These are phyloP conservation scores for Dittrichia graveolens DNA, from an alignment of 129 eudicot species.

Conservation along the genomic window DNA sequence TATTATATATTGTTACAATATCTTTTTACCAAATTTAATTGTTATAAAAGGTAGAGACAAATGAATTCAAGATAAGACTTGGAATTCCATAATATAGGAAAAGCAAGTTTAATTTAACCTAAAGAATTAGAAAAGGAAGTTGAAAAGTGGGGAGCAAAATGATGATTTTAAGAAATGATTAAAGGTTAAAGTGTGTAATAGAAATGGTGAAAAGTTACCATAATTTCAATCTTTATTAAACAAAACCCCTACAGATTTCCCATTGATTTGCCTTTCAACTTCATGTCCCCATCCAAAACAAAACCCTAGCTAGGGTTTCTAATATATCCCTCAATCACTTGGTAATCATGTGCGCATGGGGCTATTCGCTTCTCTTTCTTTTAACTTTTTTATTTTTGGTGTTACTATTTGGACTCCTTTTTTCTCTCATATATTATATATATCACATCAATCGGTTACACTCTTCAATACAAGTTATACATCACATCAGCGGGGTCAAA, in stretches of 20 bases:
- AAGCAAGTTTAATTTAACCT: slow-evolving; percentile 32
- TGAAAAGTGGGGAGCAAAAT: slow-evolving; percentile 39
- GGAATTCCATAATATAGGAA: slow-evolving; percentile 14
- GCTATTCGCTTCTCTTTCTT: not conserved
- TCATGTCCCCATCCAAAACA: slow-evolving; percentile 30
- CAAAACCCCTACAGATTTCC: slow-evolving; percentile 36
- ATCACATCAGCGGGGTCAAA: too few relatives aligned
- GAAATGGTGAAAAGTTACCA: slow-evolving; percentile 37
- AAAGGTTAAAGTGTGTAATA: slow-evolving; percentile 29
- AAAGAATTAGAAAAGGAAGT: slow-evolving; percentile 29
- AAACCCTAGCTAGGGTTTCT: slow-evolving; percentile 39
- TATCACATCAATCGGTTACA: too few relatives aligned
- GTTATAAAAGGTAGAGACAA: slow-evolving; percentile 1
- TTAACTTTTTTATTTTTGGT: not conserved
- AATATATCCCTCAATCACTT: slow-evolving; percentile 32
- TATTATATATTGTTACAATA: not conserved
- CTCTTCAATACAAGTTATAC: too few relatives aligned
- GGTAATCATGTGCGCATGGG: slow-evolving; percentile 29
- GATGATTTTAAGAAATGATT: slow-evolving; percentile 41
- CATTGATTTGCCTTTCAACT: slow-evolving; percentile 29
- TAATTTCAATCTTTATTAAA: slow-evolving; percentile 33
- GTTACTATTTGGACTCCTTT: not conserved
- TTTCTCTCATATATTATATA: too few relatives aligned
- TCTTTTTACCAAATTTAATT: not conserved
- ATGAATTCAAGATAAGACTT: slow-evolving; percentile 26